These are phyloP conservation scores for Lactarius tabidus DNA, from an alignment of 768 basidiomycete genomes.

Conservation along the genomic window DNA sequence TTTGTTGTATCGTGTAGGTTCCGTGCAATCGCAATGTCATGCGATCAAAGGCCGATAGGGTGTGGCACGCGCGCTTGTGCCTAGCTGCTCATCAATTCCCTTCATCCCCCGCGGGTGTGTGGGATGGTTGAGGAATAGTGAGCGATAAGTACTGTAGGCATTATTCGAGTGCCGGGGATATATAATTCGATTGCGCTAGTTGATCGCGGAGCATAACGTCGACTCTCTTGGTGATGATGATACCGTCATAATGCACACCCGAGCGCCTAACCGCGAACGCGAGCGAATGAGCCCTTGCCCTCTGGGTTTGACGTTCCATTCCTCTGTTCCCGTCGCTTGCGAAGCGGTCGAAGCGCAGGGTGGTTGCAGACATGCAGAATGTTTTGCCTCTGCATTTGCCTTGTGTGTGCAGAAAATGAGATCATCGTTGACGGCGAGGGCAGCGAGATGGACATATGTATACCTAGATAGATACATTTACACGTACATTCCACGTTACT, in stretches of 20 bases:
- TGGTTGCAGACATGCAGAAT: background rate
- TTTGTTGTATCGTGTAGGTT: constrained; percentile 12
- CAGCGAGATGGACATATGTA: constrained; percentile 11
- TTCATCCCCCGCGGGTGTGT: background rate
- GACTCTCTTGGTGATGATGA: background rate
- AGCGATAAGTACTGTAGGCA: background rate
- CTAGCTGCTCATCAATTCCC: background rate
- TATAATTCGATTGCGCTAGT: background rate
- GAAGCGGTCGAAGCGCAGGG: background rate
- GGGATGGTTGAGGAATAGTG: too few species aligned
- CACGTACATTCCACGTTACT: constrained; percentile 13
- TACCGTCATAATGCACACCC: constrained; percentile 17
- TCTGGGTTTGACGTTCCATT: background rate
- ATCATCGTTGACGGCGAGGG: background rate
- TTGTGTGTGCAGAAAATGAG: background rate
- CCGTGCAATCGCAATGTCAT: constrained; percentile 3
- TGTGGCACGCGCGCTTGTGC: constrained; percentile 12
- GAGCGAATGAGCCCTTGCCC: background rate
- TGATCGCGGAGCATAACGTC: background rate
- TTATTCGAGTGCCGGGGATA: background rate
- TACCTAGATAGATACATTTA: constrained; percentile 1
- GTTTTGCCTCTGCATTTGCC: constrained; percentile 2
- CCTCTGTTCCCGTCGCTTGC: background rate
- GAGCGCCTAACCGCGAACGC: background rate
- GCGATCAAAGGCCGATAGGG: constrained; percentile 5